These are phyloP conservation scores for Letharia columbiana DNA, from an alignment of 495 filamentous ascomycete species.

Conservation along the genomic window DNA sequence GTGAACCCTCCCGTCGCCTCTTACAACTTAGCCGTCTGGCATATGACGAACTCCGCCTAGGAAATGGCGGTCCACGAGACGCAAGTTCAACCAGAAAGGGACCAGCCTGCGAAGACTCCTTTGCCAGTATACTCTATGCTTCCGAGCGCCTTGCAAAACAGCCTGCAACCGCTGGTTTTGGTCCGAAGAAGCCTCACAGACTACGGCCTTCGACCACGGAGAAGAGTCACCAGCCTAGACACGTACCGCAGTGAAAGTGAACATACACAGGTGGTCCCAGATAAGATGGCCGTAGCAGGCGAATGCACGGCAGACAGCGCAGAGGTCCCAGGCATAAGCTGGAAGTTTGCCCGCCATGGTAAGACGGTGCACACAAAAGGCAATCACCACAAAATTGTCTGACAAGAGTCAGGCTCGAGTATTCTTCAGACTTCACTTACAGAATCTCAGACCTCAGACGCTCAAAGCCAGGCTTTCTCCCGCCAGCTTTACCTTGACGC, in stretches of 20 bases:
- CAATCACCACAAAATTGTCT: not conserved
- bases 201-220: constrained; percentile 6
- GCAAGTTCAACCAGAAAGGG: not conserved
- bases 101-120: not conserved
- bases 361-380: not conserved
- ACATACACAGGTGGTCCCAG: not conserved
- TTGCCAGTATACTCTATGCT: not conserved
- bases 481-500: constrained; percentile 53
- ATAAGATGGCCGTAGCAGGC: not conserved
- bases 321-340: not conserved
- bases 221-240: not conserved
- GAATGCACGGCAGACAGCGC: not conserved
- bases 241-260: not conserved
- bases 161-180: not conserved
- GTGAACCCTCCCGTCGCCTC: not conserved
- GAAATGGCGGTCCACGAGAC: not conserved
- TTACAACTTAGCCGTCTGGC: not conserved
- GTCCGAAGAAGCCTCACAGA: constrained; percentile 6
- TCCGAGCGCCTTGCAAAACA: not conserved
- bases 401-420: constrained; percentile 4
- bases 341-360: constrained; percentile 12
- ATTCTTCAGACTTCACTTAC: constrained; percentile 13
- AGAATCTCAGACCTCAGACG: constrained; percentile 2
- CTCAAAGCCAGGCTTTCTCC: constrained; percentile 19
- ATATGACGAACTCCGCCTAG: not conserved